Conservation (phyloP, 805 yeast genomes). For the Tetrapisispora pingtungensis region DNA sequence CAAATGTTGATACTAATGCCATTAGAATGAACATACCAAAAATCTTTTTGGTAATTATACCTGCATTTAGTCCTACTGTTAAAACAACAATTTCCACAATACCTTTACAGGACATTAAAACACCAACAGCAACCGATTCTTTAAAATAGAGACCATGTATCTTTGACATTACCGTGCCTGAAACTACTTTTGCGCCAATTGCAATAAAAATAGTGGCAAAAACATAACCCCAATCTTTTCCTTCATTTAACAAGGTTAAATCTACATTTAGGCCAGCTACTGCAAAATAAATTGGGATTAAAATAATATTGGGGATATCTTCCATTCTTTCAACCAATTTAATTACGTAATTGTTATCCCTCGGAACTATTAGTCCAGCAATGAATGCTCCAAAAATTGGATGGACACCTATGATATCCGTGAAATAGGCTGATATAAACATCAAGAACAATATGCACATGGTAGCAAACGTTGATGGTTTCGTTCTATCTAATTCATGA, state of each 20-base stretch:
- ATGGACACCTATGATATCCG: slow-evolving; percentile 79
- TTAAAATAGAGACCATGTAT: slow-evolving; percentile 57
- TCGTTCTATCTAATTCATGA: slow-evolving; percentile 48
- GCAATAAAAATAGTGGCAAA: slow-evolving; percentile 61
- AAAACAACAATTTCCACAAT: slow-evolving; percentile 76
- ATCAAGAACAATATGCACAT: slow-evolving; percentile 45
- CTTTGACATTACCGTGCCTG: slow-evolving; percentile 59
- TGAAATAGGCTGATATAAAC: slow-evolving; percentile 62
- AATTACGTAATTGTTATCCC: slow-evolving; percentile 65
- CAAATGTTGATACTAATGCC: slow-evolving; percentile 70
- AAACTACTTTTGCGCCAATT: slow-evolving; percentile 52
- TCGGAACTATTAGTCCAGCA: slow-evolving; percentile 64
- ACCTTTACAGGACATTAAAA: slow-evolving; percentile 82
- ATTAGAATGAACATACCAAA: slow-evolving; percentile 76
- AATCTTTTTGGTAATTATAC: slow-evolving; percentile 51
- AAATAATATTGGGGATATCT: slow-evolving; percentile 59
- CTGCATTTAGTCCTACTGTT: slow-evolving; percentile 62
- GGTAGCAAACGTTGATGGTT: slow-evolving; percentile 54
- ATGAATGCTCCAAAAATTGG: slow-evolving; percentile 81
- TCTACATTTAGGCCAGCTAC: slow-evolving; percentile 67
- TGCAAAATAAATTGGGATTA: slow-evolving; percentile 73
- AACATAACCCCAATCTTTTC: slow-evolving; percentile 71
- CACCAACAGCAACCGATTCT: slow-evolving; percentile 67
- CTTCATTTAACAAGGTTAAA: slow-evolving; percentile 50
- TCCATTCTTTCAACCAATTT: slow-evolving; percentile 65